Evolutionary conservation across 2,329 filamentous ascomycete species (phyloP), one percentile per base, ranked within the genome.

Genomic region (Botrytis medusae): DNA sequence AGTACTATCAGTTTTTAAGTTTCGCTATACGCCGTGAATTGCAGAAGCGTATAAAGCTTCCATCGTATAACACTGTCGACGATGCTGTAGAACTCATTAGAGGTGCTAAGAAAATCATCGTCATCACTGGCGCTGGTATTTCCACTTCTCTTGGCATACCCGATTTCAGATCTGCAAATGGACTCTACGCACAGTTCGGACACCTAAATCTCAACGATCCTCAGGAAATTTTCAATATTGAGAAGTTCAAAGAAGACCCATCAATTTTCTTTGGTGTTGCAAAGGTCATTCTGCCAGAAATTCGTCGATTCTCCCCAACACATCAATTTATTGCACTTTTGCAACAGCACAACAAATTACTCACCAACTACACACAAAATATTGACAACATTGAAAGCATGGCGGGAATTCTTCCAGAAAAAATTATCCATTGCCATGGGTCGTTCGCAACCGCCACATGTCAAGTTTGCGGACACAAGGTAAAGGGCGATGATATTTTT

Each of bases 351-450:
- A 90, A 89, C 77, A 97, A 97, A 82, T 88, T 99, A 10, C 88
- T 98, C 74, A 98, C 95, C 60, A 98, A 98, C 84, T 99, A 98
- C 84, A 97, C 96, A 0, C 96, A 99, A 82, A 99, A 99, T 82
- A 98, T 99, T 80, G 96, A 99, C 85, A 98, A 98, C 78, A 90
- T 98, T 69, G 95, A 99, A 82, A 88, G 91, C 75, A 91, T 93
- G 79, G 95, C 95, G 0, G 96, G 96, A 34, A 93, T 99, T 74
- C 83, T 86, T 34, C 87, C 89, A 1, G 91, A 93, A 48, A 97
- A 96, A 80, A 87, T 98, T 29, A 92, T 99, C 42, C 95, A 99
- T 83, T 98, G 96, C 81, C 96, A 99, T 81, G 96, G 96, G 74
- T 97, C 94, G 10, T 98, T 98, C 84, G 95, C 95, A 61, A 97